A percentile compares a stretch with the other conserved stretches of the same genome.
These are phyloP conservation scores for Kodamaea sp. DNA, from an alignment of 1,139 yeast species.

Conservation along the genomic window DNA sequence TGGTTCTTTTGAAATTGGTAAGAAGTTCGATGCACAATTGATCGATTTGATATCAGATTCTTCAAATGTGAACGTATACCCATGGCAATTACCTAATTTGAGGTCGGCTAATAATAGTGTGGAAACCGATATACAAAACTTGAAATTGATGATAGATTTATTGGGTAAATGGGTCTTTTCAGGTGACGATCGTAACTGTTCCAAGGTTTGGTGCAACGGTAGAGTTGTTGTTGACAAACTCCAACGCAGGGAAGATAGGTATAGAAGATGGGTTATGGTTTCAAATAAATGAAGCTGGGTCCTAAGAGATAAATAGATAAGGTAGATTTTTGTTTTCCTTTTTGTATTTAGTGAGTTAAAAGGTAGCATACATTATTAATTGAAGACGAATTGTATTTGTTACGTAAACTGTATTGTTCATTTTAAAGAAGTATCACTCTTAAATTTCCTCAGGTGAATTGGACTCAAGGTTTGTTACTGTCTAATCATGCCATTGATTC, in stretches of 20 bases:
- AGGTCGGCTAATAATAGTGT: background rate
- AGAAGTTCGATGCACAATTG: constrained; percentile 80
- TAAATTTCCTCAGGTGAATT: too few relatives aligned
- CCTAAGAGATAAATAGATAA: too few relatives aligned
- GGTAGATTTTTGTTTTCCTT: too few relatives aligned
- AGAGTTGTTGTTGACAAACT: constrained; percentile 47
- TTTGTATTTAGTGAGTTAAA: too few relatives aligned
- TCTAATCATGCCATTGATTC: too few relatives aligned
- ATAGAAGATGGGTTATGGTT: constrained; percentile 10
- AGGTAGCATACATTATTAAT: too few relatives aligned
- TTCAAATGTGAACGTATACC: constrained; percentile 70
- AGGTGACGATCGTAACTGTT: constrained; percentile 90
- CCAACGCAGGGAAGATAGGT: constrained; percentile 6
- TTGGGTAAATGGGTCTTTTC: constrained; percentile 90
- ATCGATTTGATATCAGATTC: constrained; percentile 52
- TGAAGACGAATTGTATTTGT: too few relatives aligned
- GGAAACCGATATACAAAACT: constrained; percentile 1
- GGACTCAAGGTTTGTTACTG: too few relatives aligned
- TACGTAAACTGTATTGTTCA: too few relatives aligned
- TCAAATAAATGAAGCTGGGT: background rate
- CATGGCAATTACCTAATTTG: constrained; percentile 50
- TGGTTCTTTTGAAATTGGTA: constrained; percentile 75
- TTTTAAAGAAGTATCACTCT: too few relatives aligned
- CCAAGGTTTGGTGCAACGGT: constrained; percentile 82
- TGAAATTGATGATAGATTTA: constrained; percentile 41